These are phyloP conservation scores for Leptographium flavum DNA, from an alignment of 2,329 filamentous ascomycete genomes.

Conservation along the genomic window DNA sequence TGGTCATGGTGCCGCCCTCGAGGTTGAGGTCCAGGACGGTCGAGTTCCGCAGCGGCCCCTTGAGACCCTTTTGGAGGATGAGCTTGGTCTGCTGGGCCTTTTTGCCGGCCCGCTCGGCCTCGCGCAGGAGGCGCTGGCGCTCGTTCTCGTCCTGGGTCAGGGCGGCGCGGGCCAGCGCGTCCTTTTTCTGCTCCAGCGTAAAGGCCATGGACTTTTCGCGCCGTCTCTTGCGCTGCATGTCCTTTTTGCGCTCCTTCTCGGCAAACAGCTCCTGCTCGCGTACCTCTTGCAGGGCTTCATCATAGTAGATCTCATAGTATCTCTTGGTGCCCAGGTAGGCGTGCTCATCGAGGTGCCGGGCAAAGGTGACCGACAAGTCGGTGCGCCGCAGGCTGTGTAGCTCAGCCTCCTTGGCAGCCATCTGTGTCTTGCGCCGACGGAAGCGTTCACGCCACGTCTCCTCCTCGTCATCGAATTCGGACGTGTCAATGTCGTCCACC, in stretches of 20 bases:
- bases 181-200: conserved; percentile 79
- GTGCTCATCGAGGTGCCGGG: conserved; percentile 51
- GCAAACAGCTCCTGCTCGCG: conserved; percentile 80
- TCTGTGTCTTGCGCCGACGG: conserved; percentile 55
- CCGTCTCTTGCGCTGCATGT: conserved; percentile 94
- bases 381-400: conserved; percentile 48
- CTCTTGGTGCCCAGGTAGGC: conserved; percentile 58
- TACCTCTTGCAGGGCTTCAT: conserved; percentile 71
- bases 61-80: conserved; percentile 75
- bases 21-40: conserved; percentile 64
- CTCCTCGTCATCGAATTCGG: conserved; percentile 29
- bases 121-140: conserved; percentile 63
- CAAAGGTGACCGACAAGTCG: conserved; percentile 45
- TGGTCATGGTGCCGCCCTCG: conserved; percentile 73
- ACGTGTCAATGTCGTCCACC: conserved; percentile 27
- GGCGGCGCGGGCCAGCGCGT: conserved; percentile 63
- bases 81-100: conserved; percentile 85
- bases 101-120: conserved; percentile 80
- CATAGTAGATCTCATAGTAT: conserved; percentile 64
- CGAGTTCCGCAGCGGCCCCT: conserved; percentile 54
- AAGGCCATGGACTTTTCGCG: conserved; percentile 93
- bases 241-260: conserved; percentile 98
- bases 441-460: conserved; percentile 37
- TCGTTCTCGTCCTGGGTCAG: conserved; percentile 72
- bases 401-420: conserved; percentile 41